Conservation (phyloP, 306 rosid genomes). For the Cucurbita pepo region DNA sequence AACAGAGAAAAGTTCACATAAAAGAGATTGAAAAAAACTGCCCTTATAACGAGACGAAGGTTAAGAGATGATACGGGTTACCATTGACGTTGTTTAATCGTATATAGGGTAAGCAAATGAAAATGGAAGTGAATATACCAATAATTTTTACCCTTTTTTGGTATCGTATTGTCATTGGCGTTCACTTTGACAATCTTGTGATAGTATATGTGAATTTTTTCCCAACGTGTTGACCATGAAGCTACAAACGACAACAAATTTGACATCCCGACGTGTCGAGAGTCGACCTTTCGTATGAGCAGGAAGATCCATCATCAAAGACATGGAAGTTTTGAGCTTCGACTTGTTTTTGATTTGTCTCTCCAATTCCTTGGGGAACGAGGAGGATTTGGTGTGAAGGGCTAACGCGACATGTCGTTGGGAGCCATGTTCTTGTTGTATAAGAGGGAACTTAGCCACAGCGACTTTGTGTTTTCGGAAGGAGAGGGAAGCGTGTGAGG, state of each 20-base stretch:
- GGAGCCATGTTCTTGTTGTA: conserved; percentile 6
- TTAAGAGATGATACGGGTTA: background rate
- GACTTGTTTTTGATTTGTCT: conserved; percentile 9
- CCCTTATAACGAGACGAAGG: background rate
- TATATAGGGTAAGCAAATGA: background rate
- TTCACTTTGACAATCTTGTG: conserved; percentile 26
- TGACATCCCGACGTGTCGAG: conserved; percentile 12
- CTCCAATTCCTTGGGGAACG: conserved; percentile 18
- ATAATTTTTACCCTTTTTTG: background rate
- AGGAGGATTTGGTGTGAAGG: conserved; percentile 7
- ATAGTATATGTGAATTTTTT: conserved; percentile 15
- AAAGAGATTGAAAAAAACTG: background rate
- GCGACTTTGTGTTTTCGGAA: conserved; percentile 20
- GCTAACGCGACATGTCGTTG: background rate
- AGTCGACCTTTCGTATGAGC: conserved; percentile 4
- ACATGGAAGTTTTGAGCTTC: conserved; percentile 5
- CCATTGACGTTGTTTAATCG: background rate
- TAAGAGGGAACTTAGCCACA: conserved; percentile 13
- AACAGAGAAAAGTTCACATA: background rate
- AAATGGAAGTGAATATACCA: background rate
- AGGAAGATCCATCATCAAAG: conserved; percentile 15
- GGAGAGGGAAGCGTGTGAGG: conserved; percentile 13
- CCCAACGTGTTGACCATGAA: conserved; percentile 29
- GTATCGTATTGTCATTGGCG: background rate
- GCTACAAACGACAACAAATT: conserved; percentile 18